phyloP scores from a whole-genome alignment of 306 rosid genomes.

The Rosa persica region DNA sequence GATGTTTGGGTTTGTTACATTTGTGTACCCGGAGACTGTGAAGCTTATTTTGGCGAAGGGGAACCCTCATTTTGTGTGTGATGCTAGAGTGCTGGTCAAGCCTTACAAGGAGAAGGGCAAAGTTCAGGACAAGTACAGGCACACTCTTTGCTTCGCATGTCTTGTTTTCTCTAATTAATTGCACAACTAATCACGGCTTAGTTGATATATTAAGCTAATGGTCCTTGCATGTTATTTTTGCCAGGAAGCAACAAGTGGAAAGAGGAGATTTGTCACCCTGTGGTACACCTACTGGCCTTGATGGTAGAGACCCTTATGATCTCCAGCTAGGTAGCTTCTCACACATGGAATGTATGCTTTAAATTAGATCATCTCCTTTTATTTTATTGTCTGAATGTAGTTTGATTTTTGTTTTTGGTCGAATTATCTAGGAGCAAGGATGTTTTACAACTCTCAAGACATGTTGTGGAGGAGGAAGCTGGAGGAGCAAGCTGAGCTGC shows the following conservation, averaged over 20 bases:
- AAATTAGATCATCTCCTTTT: background rate
- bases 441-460: constrained; percentile 83
- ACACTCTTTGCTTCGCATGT: constrained; percentile 29
- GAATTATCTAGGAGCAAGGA: constrained; percentile 56
- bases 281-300: constrained; percentile 88
- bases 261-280: constrained; percentile 91
- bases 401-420: background rate
- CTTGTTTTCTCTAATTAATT: background rate
- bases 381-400: background rate
- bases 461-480: constrained; percentile 87
- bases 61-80: constrained; percentile 97
- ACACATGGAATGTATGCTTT: background rate
- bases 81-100: constrained; percentile 95
- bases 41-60: constrained; percentile 91
- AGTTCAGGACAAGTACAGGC: constrained; percentile 95
- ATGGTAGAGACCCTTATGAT: constrained; percentile 78
- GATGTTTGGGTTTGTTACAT: constrained; percentile 97
- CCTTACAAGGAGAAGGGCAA: constrained; percentile 99
- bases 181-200: background rate
- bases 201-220: constrained; percentile 6
- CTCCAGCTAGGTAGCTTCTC: constrained; percentile 67
- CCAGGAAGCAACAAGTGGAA: constrained; percentile 84
- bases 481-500: constrained; percentile 90
- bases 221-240: constrained; percentile 13
- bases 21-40: constrained; percentile 87